A percentile compares a stretch with the other conserved stretches of the same genome.
Evolutionary conservation across 2,329 filamentous ascomycete genomes (phyloP).

Genomic region (Curvularia lunata): DNA sequence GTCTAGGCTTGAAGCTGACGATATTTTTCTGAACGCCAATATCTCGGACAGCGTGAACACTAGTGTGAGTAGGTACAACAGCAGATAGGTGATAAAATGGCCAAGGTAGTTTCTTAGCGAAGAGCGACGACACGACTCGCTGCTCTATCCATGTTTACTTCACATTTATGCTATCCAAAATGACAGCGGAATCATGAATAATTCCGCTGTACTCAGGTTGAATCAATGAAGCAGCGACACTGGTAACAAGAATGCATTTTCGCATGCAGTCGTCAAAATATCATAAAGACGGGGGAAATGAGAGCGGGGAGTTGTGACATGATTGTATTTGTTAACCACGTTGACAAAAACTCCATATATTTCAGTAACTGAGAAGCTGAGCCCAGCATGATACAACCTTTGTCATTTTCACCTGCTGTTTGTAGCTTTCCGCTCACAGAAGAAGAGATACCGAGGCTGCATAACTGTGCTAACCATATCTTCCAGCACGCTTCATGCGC

Average conservation of each 20-base stretch:
- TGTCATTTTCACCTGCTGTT: background rate
- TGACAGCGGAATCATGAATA: no score
- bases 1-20: background rate
- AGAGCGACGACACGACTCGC: background rate
- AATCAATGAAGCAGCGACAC: no score
- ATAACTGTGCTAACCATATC: background rate
- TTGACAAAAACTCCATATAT: no score
- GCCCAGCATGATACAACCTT: background rate
- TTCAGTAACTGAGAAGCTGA: no score
- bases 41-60: background rate
- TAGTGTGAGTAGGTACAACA: no score
- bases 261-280: background rate
- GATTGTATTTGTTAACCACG: background rate
- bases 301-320: background rate
- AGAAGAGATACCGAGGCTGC: background rate
- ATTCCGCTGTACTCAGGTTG: no score
- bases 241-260: background rate
- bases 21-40: background rate
- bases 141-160: no score
- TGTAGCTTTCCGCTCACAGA: background rate
- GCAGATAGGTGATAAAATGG: background rate
- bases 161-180: background rate
- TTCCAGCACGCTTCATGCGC: background rate
- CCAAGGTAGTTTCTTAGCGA: background rate
- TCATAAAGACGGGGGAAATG: background rate